A percentile compares a stretch with the other conserved stretches of the same genome.
These are phyloP conservation scores for Grigorovia transvaalensis DNA, from an alignment of 805 yeast species.

Conservation along the genomic window DNA sequence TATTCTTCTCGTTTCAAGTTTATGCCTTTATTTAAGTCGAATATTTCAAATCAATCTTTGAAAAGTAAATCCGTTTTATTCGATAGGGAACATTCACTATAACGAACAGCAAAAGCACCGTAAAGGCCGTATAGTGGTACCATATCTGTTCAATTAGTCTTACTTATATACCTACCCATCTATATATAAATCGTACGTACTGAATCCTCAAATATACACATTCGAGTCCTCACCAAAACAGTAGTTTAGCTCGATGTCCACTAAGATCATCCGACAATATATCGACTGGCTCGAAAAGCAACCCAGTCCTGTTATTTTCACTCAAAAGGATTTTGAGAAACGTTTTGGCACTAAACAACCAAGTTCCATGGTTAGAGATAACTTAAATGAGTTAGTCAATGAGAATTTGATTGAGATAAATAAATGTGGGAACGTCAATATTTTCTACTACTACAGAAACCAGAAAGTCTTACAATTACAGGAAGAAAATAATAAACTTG, in stretches of 20 bases:
- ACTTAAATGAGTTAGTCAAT: constrained; percentile 3
- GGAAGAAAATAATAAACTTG: not conserved
- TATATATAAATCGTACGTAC: no score
- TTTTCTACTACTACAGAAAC: constrained; percentile 28
- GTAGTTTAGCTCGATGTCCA: not conserved
- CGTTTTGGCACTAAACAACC: constrained; percentile 5
- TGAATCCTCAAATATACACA: no score
- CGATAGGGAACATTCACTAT: no score
- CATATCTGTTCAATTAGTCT: not conserved
- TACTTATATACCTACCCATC: not conserved
- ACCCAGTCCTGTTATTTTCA: constrained; percentile 2
- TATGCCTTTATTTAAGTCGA: not conserved
- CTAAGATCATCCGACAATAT: not conserved
- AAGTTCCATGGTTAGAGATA: constrained; percentile 3
- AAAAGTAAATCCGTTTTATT: not conserved
- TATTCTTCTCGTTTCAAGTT: not conserved
- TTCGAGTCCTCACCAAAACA: no score
- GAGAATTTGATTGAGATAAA: constrained; percentile 28
- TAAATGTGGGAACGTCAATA: constrained; percentile 44
- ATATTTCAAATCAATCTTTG: not conserved
- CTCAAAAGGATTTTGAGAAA: constrained; percentile 9
- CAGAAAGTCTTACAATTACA: constrained; percentile 2
- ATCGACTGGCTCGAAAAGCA: constrained; percentile 2
- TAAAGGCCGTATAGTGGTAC: not conserved
- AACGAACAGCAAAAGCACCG: no score